Evolutionary conservation across 2,329 filamentous ascomycete genomes (phyloP).

Genomic region (Immersiporthe knoxdaviesiana): DNA sequence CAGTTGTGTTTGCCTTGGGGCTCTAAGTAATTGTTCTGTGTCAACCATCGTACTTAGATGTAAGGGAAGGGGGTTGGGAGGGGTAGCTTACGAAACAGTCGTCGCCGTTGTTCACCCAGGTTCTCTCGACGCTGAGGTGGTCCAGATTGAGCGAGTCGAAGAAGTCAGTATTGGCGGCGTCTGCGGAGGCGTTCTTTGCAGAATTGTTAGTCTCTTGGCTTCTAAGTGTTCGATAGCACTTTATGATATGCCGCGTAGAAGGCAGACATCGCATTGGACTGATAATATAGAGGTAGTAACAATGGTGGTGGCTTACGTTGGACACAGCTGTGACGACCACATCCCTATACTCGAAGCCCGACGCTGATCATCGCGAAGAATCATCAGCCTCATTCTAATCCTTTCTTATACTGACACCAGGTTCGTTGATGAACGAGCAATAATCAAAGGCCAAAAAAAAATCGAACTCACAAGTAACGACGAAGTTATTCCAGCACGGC

Average conservation of each 20-base stretch:
- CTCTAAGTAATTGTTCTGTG: constrained; percentile 36
- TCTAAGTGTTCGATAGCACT: neutral
- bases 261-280: no score
- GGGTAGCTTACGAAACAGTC: constrained; percentile 57
- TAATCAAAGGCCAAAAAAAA: neutral
- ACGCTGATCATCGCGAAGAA: constrained; percentile 3
- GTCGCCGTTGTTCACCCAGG: constrained; percentile 58
- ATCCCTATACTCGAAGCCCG: constrained; percentile 41
- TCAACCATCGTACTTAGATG: no score
- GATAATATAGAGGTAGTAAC: no score
- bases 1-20: constrained; percentile 61
- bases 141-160: constrained; percentile 64
- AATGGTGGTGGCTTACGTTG: constrained; percentile 33
- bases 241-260: no score
- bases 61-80: no score
- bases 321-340: constrained; percentile 58
- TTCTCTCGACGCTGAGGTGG: constrained; percentile 53
- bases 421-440: no score
- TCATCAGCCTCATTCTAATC: no score
- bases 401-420: neutral
- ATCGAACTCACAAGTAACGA: constrained; percentile 52
- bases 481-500: constrained; percentile 67
- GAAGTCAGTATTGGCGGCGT: constrained; percentile 65
- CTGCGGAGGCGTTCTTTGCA: constrained; percentile 40
- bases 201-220: neutral